Evolutionary conservation across 495 filamentous ascomycete species (phyloP).

Genomic region (Annulohypoxylon nitens): DNA sequence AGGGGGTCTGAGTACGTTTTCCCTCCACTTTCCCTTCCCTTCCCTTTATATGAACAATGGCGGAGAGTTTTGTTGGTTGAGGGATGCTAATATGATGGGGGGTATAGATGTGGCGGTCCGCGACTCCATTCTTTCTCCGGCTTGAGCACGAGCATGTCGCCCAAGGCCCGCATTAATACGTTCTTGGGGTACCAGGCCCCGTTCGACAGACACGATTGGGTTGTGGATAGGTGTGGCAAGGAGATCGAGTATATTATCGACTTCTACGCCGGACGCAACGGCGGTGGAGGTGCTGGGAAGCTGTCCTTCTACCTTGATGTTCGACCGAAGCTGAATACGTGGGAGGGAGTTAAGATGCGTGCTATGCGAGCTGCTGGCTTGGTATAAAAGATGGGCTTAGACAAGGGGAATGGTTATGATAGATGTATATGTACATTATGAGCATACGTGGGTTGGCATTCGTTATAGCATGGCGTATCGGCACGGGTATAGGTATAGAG

Average conservation of each 20-base stretch:
- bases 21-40: background rate
- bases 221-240: conserved; percentile 92
- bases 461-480: conserved; percentile 37
- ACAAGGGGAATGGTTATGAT: conserved; percentile 15
- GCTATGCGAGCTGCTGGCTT: conserved; percentile 73
- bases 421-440: conserved; percentile 30
- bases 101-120: conserved; percentile 79
- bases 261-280: conserved; percentile 87
- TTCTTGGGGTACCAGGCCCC: conserved; percentile 88
- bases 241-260: conserved; percentile 96
- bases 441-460: background rate
- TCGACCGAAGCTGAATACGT: conserved; percentile 91
- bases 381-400: conserved; percentile 47
- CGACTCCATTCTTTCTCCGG: conserved; percentile 87
- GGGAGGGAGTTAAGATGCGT: conserved; percentile 91
- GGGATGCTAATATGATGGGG: background rate
- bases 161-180: conserved; percentile 83
- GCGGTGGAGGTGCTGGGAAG: conserved; percentile 66
- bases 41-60: background rate
- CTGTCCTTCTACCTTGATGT: conserved; percentile 96
- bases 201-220: conserved; percentile 98
- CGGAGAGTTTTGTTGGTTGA: background rate
- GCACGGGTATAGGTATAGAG: conserved; percentile 21
- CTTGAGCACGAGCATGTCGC: conserved; percentile 77
- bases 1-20: conserved; percentile 62